Conservation (phyloP, 2,329 filamentous ascomycete genomes). For the Penicillium oxalicum region DNA sequence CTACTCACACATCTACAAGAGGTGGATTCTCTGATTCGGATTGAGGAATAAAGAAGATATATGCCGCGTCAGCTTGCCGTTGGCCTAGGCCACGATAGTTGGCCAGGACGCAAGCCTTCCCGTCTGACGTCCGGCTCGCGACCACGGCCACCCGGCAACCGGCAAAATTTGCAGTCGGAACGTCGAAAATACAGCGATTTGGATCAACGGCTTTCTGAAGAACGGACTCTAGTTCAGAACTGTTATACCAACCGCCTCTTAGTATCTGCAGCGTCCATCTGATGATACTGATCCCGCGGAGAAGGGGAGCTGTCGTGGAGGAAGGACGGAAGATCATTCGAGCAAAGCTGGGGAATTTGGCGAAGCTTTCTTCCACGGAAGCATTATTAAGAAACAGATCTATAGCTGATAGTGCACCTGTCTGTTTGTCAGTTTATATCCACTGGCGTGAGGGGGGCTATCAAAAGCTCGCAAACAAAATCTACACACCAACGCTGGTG, state of each 20-base stretch:
- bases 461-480: too few species aligned
- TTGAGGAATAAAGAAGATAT: slow-evolving; percentile 4
- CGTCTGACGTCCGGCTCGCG: slow-evolving; percentile 13
- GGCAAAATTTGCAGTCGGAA: not conserved
- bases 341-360: slow-evolving; percentile 15
- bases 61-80: slow-evolving; percentile 2
- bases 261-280: not conserved
- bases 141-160: slow-evolving; percentile 13
- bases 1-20: too few species aligned
- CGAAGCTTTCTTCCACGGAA: slow-evolving; percentile 8
- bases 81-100: slow-evolving; percentile 15
- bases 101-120: slow-evolving; percentile 12
- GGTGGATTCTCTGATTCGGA: slow-evolving; percentile 9
- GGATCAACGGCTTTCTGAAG: slow-evolving; percentile 2
- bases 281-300: not conserved
- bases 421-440: too few species aligned
- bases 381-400: slow-evolving; percentile 11
- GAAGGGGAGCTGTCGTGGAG: too few species aligned
- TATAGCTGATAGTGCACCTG: slow-evolving; percentile 12
- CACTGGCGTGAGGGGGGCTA: too few species aligned
- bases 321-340: slow-evolving; percentile 12
- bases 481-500: slow-evolving; percentile 18
- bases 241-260: slow-evolving; percentile 12
- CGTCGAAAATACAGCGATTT: slow-evolving; percentile 11
- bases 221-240: not conserved